Percentiles rank a stretch among this genome's conserved stretches.
Conservation (phyloP, 768 basidiomycete genomes). For the Tephrocybe sp. region DNA sequence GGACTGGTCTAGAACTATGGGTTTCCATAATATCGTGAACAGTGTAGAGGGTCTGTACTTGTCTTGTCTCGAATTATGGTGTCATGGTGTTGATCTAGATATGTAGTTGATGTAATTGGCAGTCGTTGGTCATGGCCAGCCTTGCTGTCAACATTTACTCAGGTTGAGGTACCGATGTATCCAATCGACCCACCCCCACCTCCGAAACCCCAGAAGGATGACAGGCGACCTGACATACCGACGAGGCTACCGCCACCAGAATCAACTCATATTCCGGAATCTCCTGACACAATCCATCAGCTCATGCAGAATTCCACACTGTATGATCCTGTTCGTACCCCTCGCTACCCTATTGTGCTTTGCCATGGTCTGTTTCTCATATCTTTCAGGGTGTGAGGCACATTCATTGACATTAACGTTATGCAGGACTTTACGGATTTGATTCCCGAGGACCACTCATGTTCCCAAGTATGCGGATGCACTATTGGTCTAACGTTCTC, state of each 20-base stretch:
- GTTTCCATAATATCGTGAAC: not conserved
- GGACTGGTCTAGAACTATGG: constrained; percentile 18
- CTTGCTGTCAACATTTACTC: constrained; percentile 18
- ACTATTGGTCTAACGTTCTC: constrained; percentile 93
- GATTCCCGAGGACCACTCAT: constrained; percentile 82
- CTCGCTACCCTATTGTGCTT: constrained; percentile 90
- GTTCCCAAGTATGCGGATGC: constrained; percentile 80
- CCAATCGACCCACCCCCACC: constrained; percentile 18
- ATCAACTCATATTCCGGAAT: constrained; percentile 17
- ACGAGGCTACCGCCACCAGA: constrained; percentile 17
- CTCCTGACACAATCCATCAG: constrained; percentile 57
- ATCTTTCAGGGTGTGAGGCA: not conserved
- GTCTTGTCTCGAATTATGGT: not conserved
- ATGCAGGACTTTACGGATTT: constrained; percentile 87
- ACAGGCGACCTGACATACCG: constrained; percentile 6
- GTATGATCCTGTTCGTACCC: constrained; percentile 72
- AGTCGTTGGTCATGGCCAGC: constrained; percentile 27
- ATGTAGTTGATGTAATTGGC: constrained; percentile 9
- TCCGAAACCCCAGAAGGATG: constrained; percentile 12
- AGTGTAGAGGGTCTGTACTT: constrained; percentile 4
- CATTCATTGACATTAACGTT: constrained; percentile 5
- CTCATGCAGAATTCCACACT: constrained; percentile 77
- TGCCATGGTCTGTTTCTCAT: constrained; percentile 73
- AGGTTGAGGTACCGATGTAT: constrained; percentile 14
- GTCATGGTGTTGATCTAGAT: not conserved